phyloP scores from a whole-genome alignment of 306 rosid genomes.

The Cicer judaicum region DNA sequence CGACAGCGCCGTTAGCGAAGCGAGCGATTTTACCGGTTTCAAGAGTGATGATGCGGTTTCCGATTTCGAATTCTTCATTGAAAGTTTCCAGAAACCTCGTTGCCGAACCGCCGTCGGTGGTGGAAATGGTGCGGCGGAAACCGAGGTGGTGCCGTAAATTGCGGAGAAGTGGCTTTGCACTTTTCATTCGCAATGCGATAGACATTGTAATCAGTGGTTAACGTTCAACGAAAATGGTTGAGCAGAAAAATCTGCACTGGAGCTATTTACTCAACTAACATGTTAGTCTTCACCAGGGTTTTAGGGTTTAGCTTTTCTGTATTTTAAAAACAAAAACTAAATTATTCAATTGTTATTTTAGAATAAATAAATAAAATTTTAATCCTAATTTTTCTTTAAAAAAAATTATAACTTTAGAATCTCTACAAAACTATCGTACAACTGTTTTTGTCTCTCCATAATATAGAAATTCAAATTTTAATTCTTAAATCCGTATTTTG shows the following conservation, averaged over 20 bases:
- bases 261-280: not conserved
- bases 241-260: not conserved
- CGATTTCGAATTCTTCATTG: constrained; percentile 85
- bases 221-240: not conserved
- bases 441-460: too few relatives aligned
- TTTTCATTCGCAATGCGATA: not conserved
- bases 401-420: too few relatives aligned
- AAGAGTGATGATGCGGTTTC: constrained; percentile 65
- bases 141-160: constrained; percentile 31
- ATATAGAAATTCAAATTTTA: too few relatives aligned
- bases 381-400: too few relatives aligned
- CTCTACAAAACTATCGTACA: too few relatives aligned
- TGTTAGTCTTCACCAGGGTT: not conserved
- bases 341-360: too few relatives aligned
- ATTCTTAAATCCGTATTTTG: too few relatives aligned
- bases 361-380: too few relatives aligned
- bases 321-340: not conserved
- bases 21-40: constrained; percentile 89
- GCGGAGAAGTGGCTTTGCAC: constrained; percentile 17
- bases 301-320: not conserved
- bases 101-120: constrained; percentile 59
- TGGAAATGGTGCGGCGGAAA: constrained; percentile 66
- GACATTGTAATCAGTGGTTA: not conserved
- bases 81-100: constrained; percentile 65
- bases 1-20: constrained; percentile 87